Evolutionary conservation across 2,329 filamentous ascomycete species (phyloP).

Genomic region (Coniochaeta pulveracea): DNA sequence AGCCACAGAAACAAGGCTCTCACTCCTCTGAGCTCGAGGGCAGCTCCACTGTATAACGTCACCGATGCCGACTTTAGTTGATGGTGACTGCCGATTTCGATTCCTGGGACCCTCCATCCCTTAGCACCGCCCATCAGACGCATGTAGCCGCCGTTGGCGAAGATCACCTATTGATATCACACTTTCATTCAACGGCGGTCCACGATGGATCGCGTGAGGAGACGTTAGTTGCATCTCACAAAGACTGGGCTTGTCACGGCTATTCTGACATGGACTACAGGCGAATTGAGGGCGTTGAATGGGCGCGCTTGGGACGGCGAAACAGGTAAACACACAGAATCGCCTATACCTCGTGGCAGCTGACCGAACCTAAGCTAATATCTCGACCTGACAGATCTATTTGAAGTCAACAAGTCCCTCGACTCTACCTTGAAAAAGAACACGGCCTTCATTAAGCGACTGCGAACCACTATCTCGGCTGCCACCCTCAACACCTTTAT

Average conservation of each 20-base stretch:
- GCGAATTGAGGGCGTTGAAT: constrained; percentile 85
- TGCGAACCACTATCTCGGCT: constrained; percentile 78
- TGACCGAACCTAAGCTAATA: constrained; percentile 7
- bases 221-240: constrained; percentile 33
- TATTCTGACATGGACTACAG: constrained; percentile 33
- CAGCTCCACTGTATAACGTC: constrained; percentile 10
- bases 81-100: constrained; percentile 27
- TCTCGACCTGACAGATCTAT: constrained; percentile 49
- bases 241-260: background rate
- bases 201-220: constrained; percentile 53
- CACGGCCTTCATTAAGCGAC: constrained; percentile 92
- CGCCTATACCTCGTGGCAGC: background rate
- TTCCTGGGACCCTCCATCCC: constrained; percentile 28
- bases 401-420: constrained; percentile 65
- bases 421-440: constrained; percentile 98
- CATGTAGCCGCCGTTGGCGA: constrained; percentile 30
- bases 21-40: constrained; percentile 5
- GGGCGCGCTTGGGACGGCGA: constrained; percentile 81
- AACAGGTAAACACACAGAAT: constrained; percentile 46
- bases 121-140: constrained; percentile 28
- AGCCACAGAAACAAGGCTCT: no score
- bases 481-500: constrained; percentile 74
- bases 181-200: constrained; percentile 22
- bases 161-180: constrained; percentile 12
- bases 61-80: constrained; percentile 32